phyloP scores from a whole-genome alignment of 1,284 basidiomycete genomes.

The Cutaneotrichosporon cyanovorans region DNA sequence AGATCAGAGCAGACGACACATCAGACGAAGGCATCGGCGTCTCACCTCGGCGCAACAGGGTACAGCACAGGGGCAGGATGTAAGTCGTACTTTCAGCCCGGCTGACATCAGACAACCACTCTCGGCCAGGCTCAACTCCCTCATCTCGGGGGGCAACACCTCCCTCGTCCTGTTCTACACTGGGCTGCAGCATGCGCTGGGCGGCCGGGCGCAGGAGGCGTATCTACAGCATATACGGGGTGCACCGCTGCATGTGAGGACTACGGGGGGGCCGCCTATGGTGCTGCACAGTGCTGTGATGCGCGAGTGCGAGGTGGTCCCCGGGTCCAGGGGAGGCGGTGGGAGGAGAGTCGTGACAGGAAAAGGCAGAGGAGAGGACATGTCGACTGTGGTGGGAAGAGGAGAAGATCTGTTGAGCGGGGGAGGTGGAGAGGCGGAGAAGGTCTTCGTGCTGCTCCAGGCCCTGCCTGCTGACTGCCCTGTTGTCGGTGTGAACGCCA shows the following conservation, averaged over 20 bases:
- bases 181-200: slow-evolving; percentile 27
- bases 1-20: slow-evolving; percentile 4
- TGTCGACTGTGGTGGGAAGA: too few species aligned
- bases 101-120: slow-evolving; percentile 13
- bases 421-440: background rate
- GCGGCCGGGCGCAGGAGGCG: slow-evolving; percentile 11
- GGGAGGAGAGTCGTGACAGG: too few species aligned
- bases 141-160: slow-evolving; percentile 18
- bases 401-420: too few species aligned
- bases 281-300: slow-evolving; percentile 20
- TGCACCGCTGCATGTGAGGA: slow-evolving; percentile 9
- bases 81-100: slow-evolving; percentile 8
- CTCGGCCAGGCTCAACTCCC: slow-evolving; percentile 11
- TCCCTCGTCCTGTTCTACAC: slow-evolving; percentile 39
- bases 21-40: slow-evolving; percentile 33
- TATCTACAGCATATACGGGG: slow-evolving; percentile 9
- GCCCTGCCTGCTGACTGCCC: slow-evolving; percentile 24
- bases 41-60: slow-evolving; percentile 29
- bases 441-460: slow-evolving; percentile 18
- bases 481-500: slow-evolving; percentile 23
- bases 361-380: too few species aligned
- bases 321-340: slow-evolving; percentile 1
- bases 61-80: slow-evolving; percentile 28
- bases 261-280: background rate
- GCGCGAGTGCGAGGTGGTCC: slow-evolving; percentile 15